Evolutionary conservation across 805 yeast genomes (phyloP).

Genomic region (Candida nanaspora): DNA sequence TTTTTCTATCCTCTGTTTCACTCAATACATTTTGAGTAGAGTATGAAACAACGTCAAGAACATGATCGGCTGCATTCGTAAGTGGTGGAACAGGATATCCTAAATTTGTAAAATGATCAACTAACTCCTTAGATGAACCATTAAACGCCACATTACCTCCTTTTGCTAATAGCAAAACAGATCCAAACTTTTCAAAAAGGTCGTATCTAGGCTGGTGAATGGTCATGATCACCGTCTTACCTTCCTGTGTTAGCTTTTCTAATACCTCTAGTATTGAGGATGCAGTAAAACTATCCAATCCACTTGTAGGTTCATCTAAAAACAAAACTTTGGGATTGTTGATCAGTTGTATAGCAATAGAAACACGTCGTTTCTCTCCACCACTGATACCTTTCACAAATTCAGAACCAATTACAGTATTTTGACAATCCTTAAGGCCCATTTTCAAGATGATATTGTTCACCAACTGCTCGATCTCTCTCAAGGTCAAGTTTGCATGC

Average conservation of each 20-base stretch:
- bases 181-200: conserved; percentile 57
- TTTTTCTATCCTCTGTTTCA: conserved; percentile 31
- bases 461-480: conserved; percentile 40
- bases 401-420: conserved; percentile 60
- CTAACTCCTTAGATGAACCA: conserved; percentile 43
- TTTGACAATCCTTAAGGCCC: conserved; percentile 71
- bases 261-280: conserved; percentile 57
- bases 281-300: conserved; percentile 76
- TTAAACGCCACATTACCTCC: conserved; percentile 68
- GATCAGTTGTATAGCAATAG: conserved; percentile 73
- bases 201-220: conserved; percentile 81
- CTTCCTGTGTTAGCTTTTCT: conserved; percentile 46
- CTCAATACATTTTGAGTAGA: conserved; percentile 36
- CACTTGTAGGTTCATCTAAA: conserved; percentile 87
- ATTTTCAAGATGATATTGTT: conserved; percentile 53
- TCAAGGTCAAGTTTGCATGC: conserved; percentile 22
- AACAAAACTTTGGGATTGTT: conserved; percentile 65
- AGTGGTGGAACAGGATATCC: conserved; percentile 54
- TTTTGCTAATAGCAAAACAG: conserved; percentile 63
- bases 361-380: conserved; percentile 77
- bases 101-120: conserved; percentile 36
- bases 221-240: conserved; percentile 64
- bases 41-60: conserved; percentile 63
- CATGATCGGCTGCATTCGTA: conserved; percentile 68
- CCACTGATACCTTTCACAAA: conserved; percentile 61